Percentiles rank a stretch among this genome's conserved stretches.
phyloP scores from a whole-genome alignment of 345 rosid genomes.

The Raphanus raphanistrum region DNA sequence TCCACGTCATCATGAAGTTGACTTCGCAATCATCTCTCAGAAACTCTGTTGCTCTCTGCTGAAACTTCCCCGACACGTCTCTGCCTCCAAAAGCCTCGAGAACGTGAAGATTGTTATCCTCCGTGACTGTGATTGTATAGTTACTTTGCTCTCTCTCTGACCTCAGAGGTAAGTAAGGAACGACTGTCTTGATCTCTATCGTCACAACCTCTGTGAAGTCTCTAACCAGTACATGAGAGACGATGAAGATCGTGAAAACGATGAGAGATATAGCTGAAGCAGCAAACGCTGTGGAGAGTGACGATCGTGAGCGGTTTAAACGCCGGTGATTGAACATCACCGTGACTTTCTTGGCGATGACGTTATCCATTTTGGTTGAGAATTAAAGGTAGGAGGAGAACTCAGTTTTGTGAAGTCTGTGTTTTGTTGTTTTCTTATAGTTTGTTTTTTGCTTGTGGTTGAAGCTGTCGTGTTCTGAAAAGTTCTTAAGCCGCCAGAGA shows the following conservation, averaged over 20 bases:
- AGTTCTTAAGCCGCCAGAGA: neutral
- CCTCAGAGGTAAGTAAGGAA: neutral
- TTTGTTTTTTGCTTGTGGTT: neutral
- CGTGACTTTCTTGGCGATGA: neutral
- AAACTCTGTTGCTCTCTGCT: neutral
- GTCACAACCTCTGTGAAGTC: neutral
- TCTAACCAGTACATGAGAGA: neutral
- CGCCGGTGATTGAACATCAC: neutral
- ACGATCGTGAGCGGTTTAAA: neutral
- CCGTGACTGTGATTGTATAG: neutral
- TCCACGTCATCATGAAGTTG: constrained; percentile 1
- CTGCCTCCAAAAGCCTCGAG: neutral
- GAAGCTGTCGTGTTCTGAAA: neutral
- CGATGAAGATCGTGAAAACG: neutral
- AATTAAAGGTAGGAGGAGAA: neutral
- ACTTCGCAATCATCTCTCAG: neutral
- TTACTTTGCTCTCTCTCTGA: neutral
- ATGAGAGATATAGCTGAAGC: neutral
- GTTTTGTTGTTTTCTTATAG: neutral
- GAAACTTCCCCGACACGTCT: neutral
- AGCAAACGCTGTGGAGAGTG: neutral
- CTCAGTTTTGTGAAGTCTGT: neutral
- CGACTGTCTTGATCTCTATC: neutral
- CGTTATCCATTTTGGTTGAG: neutral
- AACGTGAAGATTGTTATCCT: neutral